Evolutionary conservation across 1,284 basidiomycete species (phyloP).

Genomic region (Leccinum pallidistipes): DNA sequence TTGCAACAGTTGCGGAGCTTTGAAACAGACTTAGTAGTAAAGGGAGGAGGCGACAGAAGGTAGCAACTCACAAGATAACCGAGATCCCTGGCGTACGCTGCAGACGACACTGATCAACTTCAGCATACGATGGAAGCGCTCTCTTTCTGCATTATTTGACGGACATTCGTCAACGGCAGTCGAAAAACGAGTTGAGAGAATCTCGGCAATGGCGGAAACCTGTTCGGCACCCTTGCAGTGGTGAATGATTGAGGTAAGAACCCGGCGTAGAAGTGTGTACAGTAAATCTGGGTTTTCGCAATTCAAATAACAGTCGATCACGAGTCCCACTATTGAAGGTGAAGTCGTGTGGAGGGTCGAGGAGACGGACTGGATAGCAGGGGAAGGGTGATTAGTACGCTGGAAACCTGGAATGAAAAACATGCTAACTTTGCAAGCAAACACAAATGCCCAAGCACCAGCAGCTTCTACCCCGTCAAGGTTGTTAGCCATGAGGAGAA

Average conservation of each 20-base stretch:
- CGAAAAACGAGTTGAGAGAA: conserved; percentile 42
- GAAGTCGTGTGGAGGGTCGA: conserved; percentile 80
- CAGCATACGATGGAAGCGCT: conserved; percentile 41
- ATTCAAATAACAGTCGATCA: conserved; percentile 56
- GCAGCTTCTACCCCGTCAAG: conserved; percentile 54
- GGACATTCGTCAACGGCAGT: conserved; percentile 13
- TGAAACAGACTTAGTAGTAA: not conserved
- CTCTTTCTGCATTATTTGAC: conserved; percentile 18
- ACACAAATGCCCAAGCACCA: conserved; percentile 66
- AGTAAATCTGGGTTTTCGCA: conserved; percentile 44
- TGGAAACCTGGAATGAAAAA: not conserved
- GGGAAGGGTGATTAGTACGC: conserved; percentile 3
- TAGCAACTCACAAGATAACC: conserved; percentile 50
- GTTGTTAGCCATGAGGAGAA: conserved; percentile 47
- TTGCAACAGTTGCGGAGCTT: conserved; percentile 50
- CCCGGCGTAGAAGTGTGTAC: conserved; percentile 61
- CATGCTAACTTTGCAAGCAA: conserved; percentile 65
- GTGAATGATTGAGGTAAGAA: conserved; percentile 78
- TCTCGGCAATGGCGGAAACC: conserved; percentile 60
- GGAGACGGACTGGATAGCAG: conserved; percentile 58
- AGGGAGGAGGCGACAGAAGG: not conserved
- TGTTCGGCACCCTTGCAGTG: conserved; percentile 71
- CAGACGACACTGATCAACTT: conserved; percentile 52
- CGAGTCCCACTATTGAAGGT: conserved; percentile 55
- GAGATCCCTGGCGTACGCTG: conserved; percentile 64